Base-by-base conservation (phyloP, 2,329 filamentous ascomycete species). In the Monilinia aucupariae region DNA sequence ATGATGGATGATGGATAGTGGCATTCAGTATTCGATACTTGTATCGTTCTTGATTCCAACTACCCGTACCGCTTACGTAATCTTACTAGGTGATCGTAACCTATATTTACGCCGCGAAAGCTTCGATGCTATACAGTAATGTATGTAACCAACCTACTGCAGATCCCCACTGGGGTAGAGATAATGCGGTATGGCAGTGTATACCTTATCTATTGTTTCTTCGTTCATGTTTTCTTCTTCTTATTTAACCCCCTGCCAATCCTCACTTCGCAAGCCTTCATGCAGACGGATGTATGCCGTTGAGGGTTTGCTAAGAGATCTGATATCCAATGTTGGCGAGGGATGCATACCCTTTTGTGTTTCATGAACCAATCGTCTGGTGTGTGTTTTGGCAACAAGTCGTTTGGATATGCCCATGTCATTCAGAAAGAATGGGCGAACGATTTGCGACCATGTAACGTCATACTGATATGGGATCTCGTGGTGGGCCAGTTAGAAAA, bases 381-480 rank as follows among this genome's bases (percentile, higher is more conserved):
- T 58, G 20, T 34, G 8, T 58, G 27, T 8, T 58, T 13, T 58
- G 34, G 41, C 41, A 34, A 25, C 30, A 10, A 34, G 22, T 30
- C n/a, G 30, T 58, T 27, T 34, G 25, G 39, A 47, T 47, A 37
- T 37, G 43, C 9, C 8, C 17, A 20, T 58, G 30, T n/a, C 22
- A 20, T 47, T 13, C 20, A 34, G 47, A 34, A 47, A 22, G 41
- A 22, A n/a, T n/a, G n/a, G n/a, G n/a, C n/a, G 41, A 25, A 12
- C 41, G n/a, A 22, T 34, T 47, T 34, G 53, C 27, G n/a, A 47
- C 47, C 39, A 58, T 47, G 54, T 34, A 58, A 58, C 54, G 54
- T 58, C 41, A 58, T 58, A 58, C 54, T 15, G n/a, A 8, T 1
- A 47, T 20, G 2, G n/a, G 34, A 37, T 13, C 27, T 45, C 30